Conservation (phyloP, 2,329 filamentous ascomycete genomes). For the Penicillium nordicum region DNA sequence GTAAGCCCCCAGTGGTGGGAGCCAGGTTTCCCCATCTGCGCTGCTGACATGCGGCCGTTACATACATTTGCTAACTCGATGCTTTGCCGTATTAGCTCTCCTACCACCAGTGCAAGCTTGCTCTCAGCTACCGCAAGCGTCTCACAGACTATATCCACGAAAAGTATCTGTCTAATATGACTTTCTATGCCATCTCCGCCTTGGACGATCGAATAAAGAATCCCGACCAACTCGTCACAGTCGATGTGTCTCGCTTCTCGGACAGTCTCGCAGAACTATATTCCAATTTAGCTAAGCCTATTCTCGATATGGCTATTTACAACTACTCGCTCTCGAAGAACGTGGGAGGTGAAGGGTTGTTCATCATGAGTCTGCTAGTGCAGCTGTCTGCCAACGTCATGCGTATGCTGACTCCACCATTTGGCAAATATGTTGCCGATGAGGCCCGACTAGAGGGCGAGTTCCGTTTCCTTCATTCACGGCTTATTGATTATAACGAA, state of each 20-base stretch:
- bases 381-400: conserved; percentile 90
- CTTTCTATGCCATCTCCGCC: conserved; percentile 93
- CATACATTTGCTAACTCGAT: conserved; percentile 7
- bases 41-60: conserved; percentile 6
- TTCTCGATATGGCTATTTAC: conserved; percentile 95
- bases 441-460: conserved; percentile 93
- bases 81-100: conserved; percentile 61
- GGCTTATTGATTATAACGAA: conserved; percentile 93
- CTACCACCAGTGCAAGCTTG: conserved; percentile 93
- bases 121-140: conserved; percentile 85
- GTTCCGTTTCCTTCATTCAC: conserved; percentile 90
- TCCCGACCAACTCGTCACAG: conserved; percentile 92
- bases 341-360: conserved; percentile 92
- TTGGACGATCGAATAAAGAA: conserved; percentile 98
- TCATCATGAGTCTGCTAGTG: conserved; percentile 91
- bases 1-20: conserved; percentile 48
- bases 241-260: conserved; percentile 94
- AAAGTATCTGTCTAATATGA: conserved; percentile 94
- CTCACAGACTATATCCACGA: conserved; percentile 94
- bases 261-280: conserved; percentile 94
- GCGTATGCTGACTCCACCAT: conserved; percentile 90
- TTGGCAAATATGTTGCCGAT: conserved; percentile 95
- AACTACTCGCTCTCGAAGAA: conserved; percentile 90
- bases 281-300: conserved; percentile 90
- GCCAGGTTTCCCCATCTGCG: too few species aligned